Base-by-base conservation (phyloP, 306 rosid species). In the Crataegus laevigata region DNA sequence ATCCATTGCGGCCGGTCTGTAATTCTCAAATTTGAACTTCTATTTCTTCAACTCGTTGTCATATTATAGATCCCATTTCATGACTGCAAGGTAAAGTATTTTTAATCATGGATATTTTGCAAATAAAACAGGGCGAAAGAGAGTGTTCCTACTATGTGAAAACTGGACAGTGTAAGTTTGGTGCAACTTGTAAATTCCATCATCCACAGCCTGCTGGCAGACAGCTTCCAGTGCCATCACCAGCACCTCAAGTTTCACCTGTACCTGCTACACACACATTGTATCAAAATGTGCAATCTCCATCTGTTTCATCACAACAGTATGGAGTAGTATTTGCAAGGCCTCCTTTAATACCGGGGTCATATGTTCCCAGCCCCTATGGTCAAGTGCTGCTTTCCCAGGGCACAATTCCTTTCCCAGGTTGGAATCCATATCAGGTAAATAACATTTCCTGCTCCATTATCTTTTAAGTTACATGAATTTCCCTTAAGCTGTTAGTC, bases 81-180 rank as follows among this genome's bases (percentile, higher is more conserved):
- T 19, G 28, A 47, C 11, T 62, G 55, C 60, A 66, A 32, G 78
- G 22, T 19, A 32, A 59, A 36, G 36, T 83, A 32, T 80, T 32
- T 32, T 66, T 52, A 26, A 6, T 76, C 36, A 62, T 29, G 68
- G 55, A 10, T 19, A 77, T 69, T 83, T 80, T 24, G 77, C 11
- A 60, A 81, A 75, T 45, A 13, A 72, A 58, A 80, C 89, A 94
- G 99, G 97, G 99, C 69, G 96, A 94, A 82, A 90, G 90, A 82
- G 99, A 94, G 80, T 96, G 99, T 75, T 89, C 99, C 25, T 96
- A 92, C 89, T 96, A 96, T 81, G 87, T 84, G 82, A 96, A 96
- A 85, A 96, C 91, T 22, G 97, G 98, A 66, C 97, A 87, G 73
- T 96, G 99, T 90, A 96, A 92, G 88, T 96, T 96, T 69, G 97